Conservation (phyloP, 2,329 filamentous ascomycete species). For the Intubia oerlemansii region DNA sequence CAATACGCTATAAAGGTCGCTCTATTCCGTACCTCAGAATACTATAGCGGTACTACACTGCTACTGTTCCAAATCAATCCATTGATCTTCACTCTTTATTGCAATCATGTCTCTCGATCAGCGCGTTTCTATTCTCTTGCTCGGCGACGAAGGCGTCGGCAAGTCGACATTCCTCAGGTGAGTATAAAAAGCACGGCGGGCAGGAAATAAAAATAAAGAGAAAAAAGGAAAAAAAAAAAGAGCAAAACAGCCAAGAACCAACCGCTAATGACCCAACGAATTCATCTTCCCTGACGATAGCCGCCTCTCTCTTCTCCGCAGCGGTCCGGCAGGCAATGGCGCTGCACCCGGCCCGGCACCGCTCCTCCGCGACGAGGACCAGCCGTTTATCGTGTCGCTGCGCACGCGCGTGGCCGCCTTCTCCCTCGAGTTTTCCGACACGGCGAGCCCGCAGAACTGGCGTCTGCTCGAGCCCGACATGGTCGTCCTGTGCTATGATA, state of each 20-base stretch:
- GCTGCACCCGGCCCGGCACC: conserved; percentile 17
- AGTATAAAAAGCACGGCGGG: no score
- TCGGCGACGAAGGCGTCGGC: conserved; percentile 37
- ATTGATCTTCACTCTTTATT: no score
- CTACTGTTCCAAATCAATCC: background rate
- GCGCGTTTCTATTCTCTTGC: conserved; percentile 24
- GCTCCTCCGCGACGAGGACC: conserved; percentile 33
- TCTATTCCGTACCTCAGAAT: no score
- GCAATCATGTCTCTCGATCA: no score
- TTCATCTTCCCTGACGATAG: no score
- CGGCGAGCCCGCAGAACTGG: conserved; percentile 36
- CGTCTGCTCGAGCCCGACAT: conserved; percentile 34
- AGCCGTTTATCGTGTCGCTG: conserved; percentile 38
- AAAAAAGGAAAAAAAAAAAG: no score
- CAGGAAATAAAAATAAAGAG: no score
- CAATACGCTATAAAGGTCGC: no score
- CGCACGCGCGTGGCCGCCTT: conserved; percentile 22
- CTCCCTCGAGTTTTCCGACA: conserved; percentile 38
- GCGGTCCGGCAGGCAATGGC: no score
- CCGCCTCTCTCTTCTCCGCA: conserved; percentile 25
- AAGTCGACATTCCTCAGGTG: conserved; percentile 42
- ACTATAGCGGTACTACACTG: background rate
- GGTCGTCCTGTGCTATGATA: conserved; percentile 38
- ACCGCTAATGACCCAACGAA: no score
- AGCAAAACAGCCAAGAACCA: no score